Conservation (phyloP, 176 grass and related monocot species). For the Eleusine indica region DNA sequence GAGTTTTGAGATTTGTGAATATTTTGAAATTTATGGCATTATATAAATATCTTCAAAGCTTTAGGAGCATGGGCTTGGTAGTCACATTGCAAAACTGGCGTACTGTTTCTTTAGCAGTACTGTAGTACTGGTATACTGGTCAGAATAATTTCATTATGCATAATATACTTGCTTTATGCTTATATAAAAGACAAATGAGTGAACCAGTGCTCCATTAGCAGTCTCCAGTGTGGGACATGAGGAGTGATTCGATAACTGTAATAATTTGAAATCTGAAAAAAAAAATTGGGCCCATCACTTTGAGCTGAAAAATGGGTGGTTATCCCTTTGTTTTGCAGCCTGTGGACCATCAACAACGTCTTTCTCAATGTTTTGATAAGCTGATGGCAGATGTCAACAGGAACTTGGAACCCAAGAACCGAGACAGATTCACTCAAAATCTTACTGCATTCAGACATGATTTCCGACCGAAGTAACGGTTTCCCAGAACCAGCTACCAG, state of each 20-base stretch:
- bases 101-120: neutral
- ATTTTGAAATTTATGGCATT: slow-evolving; percentile 19
- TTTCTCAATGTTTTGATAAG: slow-evolving; percentile 92
- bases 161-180: slow-evolving; percentile 4
- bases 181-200: slow-evolving; percentile 15
- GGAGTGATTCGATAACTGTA: neutral
- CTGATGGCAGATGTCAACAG: slow-evolving; percentile 90
- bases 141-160: neutral
- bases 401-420: slow-evolving; percentile 95
- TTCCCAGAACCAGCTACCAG: slow-evolving; percentile 20
- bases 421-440: slow-evolving; percentile 98
- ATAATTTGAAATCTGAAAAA: neutral
- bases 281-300: neutral
- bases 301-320: slow-evolving; percentile 22
- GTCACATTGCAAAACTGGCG: neutral
- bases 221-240: slow-evolving; percentile 1
- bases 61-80: slow-evolving; percentile 13
- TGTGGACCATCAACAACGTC: slow-evolving; percentile 81
- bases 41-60: slow-evolving; percentile 4
- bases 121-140: neutral
- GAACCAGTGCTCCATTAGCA: slow-evolving; percentile 12
- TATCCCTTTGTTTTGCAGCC: slow-evolving; percentile 53
- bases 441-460: slow-evolving; percentile 90
- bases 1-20: neutral
- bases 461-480: slow-evolving; percentile 80